Evolutionary conservation across 805 yeast species (phyloP).

Genomic region (Lipomyces sp.): DNA sequence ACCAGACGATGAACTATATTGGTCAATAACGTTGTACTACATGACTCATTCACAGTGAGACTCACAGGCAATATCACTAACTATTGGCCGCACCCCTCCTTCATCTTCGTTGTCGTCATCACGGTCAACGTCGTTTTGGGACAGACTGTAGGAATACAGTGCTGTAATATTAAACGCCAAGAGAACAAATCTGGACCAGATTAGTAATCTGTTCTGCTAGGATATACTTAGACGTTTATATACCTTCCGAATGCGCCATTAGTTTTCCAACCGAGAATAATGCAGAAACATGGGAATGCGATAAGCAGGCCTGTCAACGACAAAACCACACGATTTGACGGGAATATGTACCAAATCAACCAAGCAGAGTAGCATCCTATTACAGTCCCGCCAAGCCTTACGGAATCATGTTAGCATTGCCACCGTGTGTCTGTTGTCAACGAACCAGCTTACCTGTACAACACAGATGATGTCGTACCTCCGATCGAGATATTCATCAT

Average conservation of each 20-base stretch:
- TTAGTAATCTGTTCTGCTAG: slow-evolving; percentile 54
- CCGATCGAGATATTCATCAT: slow-evolving; percentile 86
- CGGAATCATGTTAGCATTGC: background rate
- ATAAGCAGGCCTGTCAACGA: slow-evolving; percentile 54
- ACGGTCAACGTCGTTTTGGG: slow-evolving; percentile 57
- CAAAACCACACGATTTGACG: slow-evolving; percentile 59
- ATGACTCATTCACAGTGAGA: background rate
- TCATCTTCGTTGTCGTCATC: slow-evolving; percentile 60
- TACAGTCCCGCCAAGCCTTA: slow-evolving; percentile 67
- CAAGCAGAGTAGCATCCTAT: slow-evolving; percentile 57
- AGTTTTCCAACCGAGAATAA: slow-evolving; percentile 69
- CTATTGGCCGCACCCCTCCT: slow-evolving; percentile 71
- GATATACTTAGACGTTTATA: background rate
- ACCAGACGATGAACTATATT: slow-evolving; percentile 63
- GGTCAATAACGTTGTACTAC: background rate
- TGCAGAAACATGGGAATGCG: slow-evolving; percentile 52
- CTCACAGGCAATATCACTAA: slow-evolving; percentile 66
- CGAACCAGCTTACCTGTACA: slow-evolving; percentile 57
- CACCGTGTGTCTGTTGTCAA: background rate
- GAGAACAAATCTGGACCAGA: slow-evolving; percentile 55
- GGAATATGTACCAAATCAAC: slow-evolving; percentile 57
- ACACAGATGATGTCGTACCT: slow-evolving; percentile 74
- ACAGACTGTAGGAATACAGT: slow-evolving; percentile 71
- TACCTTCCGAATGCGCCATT: slow-evolving; percentile 51
- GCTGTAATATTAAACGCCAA: slow-evolving; percentile 80